Base-by-base conservation (phyloP, 2,329 filamentous ascomycete species). In the Setomelanomma holmii region DNA sequence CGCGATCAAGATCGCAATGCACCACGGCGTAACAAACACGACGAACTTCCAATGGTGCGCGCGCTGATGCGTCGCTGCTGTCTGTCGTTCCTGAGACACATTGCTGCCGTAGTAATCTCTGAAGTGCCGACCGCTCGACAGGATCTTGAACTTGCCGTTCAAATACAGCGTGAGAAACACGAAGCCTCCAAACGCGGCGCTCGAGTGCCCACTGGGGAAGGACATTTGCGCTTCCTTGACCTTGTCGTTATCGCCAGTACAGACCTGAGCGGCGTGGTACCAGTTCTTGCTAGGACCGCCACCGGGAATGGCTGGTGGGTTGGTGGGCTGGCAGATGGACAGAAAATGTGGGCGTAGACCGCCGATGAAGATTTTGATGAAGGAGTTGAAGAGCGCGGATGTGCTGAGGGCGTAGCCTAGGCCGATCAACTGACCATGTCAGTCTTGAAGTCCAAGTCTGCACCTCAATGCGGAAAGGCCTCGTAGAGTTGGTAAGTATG, bases 31-130 rank as follows among this genome's bases (percentile, higher is more conserved):
- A 52, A 85, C 86, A 21, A 84, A 79, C 6, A 80, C 78, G 10
- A 87, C 74, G 8, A 90, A 68, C 73, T 90, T 89, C 88, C 88
- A 90, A 79, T 89, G 84, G 4, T 82, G 76, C 0, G 87, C 82
- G 61, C 89, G 17, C 20, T 38, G 39, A 19, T 5, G 14, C 4
- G 10, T 21, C 30, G 27, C 6, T n/a, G n/a, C 36, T 6, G 7
- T 12, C n/a, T 16, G 27, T 30, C n/a, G n/a, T 30, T 30, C 27
- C 3, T 30, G 27, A 8, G 27, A 8, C 14, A 8, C 30, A 6
- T 51, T 16, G 17, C 20, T 17, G 7, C 17, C 34, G 33, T 44
- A 33, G 19, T 30, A 11, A 24, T 50, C 40, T 4, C 47, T 33
- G 17, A 43, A 33, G 14, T 34, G 8, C 4, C 21, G 22, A 12